Evolutionary conservation across 2,329 filamentous ascomycete species (phyloP).

Genomic region (Aureobasidium sp.): DNA sequence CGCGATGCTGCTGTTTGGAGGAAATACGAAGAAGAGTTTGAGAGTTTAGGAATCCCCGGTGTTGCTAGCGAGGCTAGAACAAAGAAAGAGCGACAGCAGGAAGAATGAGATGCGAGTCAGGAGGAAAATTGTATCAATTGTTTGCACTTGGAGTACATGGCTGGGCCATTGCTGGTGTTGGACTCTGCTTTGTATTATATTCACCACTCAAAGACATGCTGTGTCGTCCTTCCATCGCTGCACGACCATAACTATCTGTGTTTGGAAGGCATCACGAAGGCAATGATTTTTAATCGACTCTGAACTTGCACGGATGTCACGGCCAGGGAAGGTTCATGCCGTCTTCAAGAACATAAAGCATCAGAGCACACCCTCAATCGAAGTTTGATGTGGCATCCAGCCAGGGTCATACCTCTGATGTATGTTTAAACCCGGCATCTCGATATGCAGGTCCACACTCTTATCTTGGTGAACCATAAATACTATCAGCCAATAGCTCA

Average conservation of each 20-base stretch:
- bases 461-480: too few relatives aligned
- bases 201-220: not conserved
- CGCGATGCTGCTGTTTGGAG: conserved; percentile 62
- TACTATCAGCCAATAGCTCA: too few relatives aligned
- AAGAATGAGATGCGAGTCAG: not conserved
- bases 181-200: not conserved
- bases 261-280: not conserved
- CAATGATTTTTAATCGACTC: not conserved
- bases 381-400: too few relatives aligned
- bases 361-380: too few relatives aligned
- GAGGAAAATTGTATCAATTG: not conserved
- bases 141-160: too few relatives aligned
- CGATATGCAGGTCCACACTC: too few relatives aligned
- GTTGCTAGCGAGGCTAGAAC: conserved; percentile 6
- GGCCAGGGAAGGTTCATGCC: too few relatives aligned
- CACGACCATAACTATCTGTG: not conserved
- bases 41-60: conserved; percentile 25
- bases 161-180: not conserved
- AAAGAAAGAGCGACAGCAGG: not conserved
- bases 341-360: too few relatives aligned
- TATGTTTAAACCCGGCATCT: too few relatives aligned
- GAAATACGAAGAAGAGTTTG: conserved; percentile 54
- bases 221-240: not conserved
- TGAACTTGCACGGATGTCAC: not conserved
- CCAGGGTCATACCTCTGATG: too few relatives aligned